Conservation (phyloP, 257 asterid genomes). For the Solanum rostratum region DNA sequence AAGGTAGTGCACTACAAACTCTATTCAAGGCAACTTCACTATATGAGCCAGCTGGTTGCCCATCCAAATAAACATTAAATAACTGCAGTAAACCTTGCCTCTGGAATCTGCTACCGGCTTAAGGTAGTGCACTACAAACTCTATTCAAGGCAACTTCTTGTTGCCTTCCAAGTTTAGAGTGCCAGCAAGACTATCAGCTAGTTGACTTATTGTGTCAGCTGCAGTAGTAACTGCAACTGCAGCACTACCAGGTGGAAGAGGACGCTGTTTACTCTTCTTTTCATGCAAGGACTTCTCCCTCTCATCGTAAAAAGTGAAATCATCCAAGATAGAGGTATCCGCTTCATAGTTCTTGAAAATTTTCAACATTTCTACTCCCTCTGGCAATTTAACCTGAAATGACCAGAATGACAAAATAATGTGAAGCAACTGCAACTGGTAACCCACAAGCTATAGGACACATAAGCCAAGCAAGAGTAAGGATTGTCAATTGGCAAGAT, state of each 20-base stretch:
- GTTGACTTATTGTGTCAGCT: slow-evolving; percentile 59
- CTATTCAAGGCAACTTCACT: slow-evolving; percentile 31
- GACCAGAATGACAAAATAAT: background rate
- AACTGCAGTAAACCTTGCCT: slow-evolving; percentile 9
- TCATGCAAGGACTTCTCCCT: slow-evolving; percentile 66
- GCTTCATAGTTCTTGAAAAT: slow-evolving; percentile 78
- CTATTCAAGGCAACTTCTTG: slow-evolving; percentile 36
- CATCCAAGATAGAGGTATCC: slow-evolving; percentile 85
- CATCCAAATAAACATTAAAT: slow-evolving; percentile 11
- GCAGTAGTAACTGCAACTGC: slow-evolving; percentile 22
- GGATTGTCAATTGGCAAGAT: background rate
- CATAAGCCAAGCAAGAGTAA: background rate
- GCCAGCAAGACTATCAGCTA: slow-evolving; percentile 59
- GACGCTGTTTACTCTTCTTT: slow-evolving; percentile 74
- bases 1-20: slow-evolving; percentile 20
- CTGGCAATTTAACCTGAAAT: slow-evolving; percentile 79
- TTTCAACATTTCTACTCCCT: slow-evolving; percentile 82
- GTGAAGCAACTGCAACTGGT: background rate
- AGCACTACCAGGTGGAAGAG: slow-evolving; percentile 31
- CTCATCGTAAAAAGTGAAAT: slow-evolving; percentile 81
- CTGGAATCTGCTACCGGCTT: slow-evolving; percentile 16
- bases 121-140: slow-evolving; percentile 21
- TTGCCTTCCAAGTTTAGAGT: slow-evolving; percentile 56
- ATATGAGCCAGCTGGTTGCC: slow-evolving; percentile 5
- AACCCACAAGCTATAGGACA: background rate